Conservation (phyloP, 495 filamentous ascomycete species). For the Penicillium simplicissimum region DNA sequence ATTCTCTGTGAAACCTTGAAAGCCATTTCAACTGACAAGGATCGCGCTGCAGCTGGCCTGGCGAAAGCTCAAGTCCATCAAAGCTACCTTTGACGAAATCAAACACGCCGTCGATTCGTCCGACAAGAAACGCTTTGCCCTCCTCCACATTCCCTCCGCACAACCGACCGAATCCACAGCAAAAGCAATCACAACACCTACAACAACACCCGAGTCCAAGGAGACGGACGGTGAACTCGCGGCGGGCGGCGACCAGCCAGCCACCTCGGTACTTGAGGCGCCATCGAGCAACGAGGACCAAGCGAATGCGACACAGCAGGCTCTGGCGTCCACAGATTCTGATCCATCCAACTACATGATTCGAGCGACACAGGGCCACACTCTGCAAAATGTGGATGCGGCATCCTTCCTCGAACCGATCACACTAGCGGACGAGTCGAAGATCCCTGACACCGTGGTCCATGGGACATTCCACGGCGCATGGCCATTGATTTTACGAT, state of each 20-base stretch:
- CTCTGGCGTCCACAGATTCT: slow-evolving; percentile 32
- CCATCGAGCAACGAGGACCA: slow-evolving; percentile 28
- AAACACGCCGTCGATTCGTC: slow-evolving; percentile 66
- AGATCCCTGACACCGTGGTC: slow-evolving; percentile 66
- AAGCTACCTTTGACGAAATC: slow-evolving; percentile 75
- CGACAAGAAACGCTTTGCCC: slow-evolving; percentile 87
- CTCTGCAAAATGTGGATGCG: slow-evolving; percentile 60
- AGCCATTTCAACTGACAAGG: not conserved
- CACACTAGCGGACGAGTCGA: slow-evolving; percentile 40
- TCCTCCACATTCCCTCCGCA: slow-evolving; percentile 49
- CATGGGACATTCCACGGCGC: slow-evolving; percentile 84
- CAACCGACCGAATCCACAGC: slow-evolving; percentile 21
- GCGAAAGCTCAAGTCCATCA: slow-evolving; percentile 65
- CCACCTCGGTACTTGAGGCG: slow-evolving; percentile 13
- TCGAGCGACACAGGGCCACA: slow-evolving; percentile 92
- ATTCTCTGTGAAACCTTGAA: too few species aligned
- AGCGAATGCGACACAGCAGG: slow-evolving; percentile 30
- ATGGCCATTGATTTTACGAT: slow-evolving; percentile 69
- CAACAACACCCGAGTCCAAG: slow-evolving; percentile 11
- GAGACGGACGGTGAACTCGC: slow-evolving; percentile 11
- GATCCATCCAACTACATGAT: slow-evolving; percentile 75
- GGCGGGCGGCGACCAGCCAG: slow-evolving; percentile 12
- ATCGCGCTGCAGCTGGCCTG: slow-evolving; percentile 59
- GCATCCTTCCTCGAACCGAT: slow-evolving; percentile 69
- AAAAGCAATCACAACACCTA: slow-evolving; percentile 17